These are phyloP conservation scores for Phlebiopsis gigantea DNA, from an alignment of 768 basidiomycete genomes.

Conservation along the genomic window DNA sequence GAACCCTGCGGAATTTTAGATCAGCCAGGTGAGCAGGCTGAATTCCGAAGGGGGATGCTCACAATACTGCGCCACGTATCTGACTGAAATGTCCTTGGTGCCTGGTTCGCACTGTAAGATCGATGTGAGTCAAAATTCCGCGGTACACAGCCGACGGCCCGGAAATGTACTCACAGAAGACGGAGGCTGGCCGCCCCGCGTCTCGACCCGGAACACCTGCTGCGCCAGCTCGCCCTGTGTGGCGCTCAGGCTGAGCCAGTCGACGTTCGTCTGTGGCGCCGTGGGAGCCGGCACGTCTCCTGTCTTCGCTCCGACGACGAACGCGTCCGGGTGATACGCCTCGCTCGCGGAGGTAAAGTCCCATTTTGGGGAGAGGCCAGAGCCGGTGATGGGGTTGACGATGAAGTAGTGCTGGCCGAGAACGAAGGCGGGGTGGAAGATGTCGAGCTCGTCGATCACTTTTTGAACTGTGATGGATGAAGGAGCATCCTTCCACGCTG, in stretches of 20 bases:
- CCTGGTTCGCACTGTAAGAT: conserved; percentile 28
- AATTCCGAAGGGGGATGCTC: conserved; percentile 17
- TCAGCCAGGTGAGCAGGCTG: not conserved
- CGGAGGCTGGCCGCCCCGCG: conserved; percentile 50
- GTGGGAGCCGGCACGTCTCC: conserved; percentile 38
- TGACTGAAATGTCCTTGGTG: conserved; percentile 38
- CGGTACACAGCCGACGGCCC: not conserved
- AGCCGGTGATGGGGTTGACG: conserved; percentile 36
- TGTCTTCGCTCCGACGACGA: conserved; percentile 41
- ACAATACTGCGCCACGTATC: conserved; percentile 52
- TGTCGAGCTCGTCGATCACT: conserved; percentile 19
- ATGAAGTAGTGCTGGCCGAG: conserved; percentile 58
- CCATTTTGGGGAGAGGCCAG: conserved; percentile 45
- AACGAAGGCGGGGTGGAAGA: conserved; percentile 17
- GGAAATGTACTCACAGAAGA: conserved; percentile 30
- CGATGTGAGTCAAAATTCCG: no score
- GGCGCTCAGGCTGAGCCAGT: conserved; percentile 47
- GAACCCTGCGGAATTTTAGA: not conserved
- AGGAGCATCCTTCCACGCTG: not conserved
- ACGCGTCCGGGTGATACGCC: conserved; percentile 39
- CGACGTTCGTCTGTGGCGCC: conserved; percentile 38
- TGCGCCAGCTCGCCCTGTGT: conserved; percentile 45
- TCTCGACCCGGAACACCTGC: conserved; percentile 47
- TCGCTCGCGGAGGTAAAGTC: conserved; percentile 45
- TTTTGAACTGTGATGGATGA: conserved; percentile 15